phyloP scores from a whole-genome alignment of 1,139 yeast species.

The Suhomyces yuchorum region DNA sequence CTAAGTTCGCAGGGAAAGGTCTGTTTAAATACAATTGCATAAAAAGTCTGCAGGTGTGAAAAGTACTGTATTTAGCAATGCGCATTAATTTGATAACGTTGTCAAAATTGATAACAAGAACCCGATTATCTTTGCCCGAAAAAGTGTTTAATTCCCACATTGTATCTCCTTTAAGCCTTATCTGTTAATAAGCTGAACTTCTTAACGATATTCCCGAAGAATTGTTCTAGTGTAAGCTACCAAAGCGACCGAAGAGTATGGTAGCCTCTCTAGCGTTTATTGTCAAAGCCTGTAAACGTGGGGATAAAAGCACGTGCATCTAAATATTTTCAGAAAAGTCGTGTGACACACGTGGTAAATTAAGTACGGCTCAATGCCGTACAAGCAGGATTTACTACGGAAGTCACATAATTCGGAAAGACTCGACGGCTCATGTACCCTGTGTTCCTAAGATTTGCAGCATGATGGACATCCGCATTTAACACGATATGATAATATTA shows the following conservation, averaged over 20 bases:
- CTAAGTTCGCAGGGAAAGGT: not conserved
- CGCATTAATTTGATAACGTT: slow-evolving; percentile 1
- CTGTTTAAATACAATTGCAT: not conserved
- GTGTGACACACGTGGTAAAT: slow-evolving; percentile 7
- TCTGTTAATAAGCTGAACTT: not conserved
- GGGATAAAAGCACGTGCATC: slow-evolving; percentile 6
- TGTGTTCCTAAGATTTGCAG: not conserved
- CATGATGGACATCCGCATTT: not conserved
- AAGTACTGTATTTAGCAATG: not conserved
- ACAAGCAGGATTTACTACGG: not conserved
- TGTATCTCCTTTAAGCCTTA: not conserved
- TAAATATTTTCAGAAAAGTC: not conserved
- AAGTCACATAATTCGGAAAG: not conserved
- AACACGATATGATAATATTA: too few relatives aligned
- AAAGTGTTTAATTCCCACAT: not conserved
- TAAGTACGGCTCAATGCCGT: not conserved
- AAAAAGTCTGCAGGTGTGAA: not conserved
- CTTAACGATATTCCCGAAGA: not conserved
- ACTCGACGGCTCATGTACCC: not conserved
- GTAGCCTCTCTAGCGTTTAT: too few relatives aligned
- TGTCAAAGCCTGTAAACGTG: slow-evolving; percentile 6
- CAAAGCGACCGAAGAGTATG: not conserved
- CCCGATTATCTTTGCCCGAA: not conserved
- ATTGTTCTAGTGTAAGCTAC: not conserved
- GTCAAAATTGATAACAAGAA: not conserved